Base-by-base conservation (phyloP, 441 rosid genomes). In the Flueggea neowawraea region DNA sequence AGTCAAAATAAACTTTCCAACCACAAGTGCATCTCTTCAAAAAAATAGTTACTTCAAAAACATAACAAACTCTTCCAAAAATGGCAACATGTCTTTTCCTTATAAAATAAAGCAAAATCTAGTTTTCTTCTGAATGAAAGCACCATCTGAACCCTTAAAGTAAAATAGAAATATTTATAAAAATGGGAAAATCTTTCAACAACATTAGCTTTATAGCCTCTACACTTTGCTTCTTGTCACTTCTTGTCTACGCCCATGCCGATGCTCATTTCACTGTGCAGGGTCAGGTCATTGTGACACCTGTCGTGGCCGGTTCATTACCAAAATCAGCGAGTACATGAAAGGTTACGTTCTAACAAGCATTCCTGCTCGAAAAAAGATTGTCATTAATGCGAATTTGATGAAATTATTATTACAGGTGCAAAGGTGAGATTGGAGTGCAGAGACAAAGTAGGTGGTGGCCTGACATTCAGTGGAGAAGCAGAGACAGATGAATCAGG, bases 241-340 rank as follows among this genome's bases (percentile, higher is more conserved):
- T 82, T 28, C 48, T 79, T 43, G 58, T 71, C 60, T 62, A 70
- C 2, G 74, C 72, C 53, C 45, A 68, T 5, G 82, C 69, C 61
- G 71, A 62, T 0, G 69, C 66, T 6, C 49, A 52, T 10, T 78
- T 84, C 70, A 45, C 56, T 53, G 78, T 84, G 32, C 77, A 76
- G 54, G 88, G 93, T 32, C 48, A 65, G 50, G 86, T 87, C 49
- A 84, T 77, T 84, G 88, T 32, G 88, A 82, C 79, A 82, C 80
- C 47, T 87, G 90, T 73, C 86, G 85, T 31, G 66, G 73, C 65
- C 88, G 82, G 56, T 86, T 86, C 77, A 13, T 72, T 5, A 84
- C 92, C 61, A 58, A 67, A 12, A 16, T 84, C 59, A 79, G 82
- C 70, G 55, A 74, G 17, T 60, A 68, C 76, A 68, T 81, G 49